Evolutionary conservation across 176 grass and related monocot genomes (phyloP).

Genomic region (Aechmea fasciata): DNA sequence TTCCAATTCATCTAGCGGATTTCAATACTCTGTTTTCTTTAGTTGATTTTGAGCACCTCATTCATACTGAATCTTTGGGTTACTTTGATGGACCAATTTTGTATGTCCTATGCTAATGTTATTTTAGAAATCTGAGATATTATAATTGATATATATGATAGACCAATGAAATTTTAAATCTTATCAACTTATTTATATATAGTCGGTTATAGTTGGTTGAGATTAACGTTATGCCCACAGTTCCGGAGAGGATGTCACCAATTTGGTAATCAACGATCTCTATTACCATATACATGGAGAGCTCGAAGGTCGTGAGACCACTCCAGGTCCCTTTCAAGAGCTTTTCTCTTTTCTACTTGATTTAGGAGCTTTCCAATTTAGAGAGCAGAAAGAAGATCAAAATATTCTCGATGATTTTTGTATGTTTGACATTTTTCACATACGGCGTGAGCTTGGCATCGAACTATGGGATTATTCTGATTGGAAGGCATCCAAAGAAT

Average conservation of each 20-base stretch:
- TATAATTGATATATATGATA: too few species aligned
- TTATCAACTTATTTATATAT: not conserved
- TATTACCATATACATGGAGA: constrained; percentile 59
- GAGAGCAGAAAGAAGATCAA: constrained; percentile 17
- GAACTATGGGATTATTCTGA: constrained; percentile 62
- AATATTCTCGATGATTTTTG: constrained; percentile 14
- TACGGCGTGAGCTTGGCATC: constrained; percentile 49
- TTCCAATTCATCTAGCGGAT: too few species aligned
- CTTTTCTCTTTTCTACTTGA: constrained; percentile 57
- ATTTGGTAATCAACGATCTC: constrained; percentile 63
- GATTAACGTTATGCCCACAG: constrained; percentile 27
- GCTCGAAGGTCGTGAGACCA: constrained; percentile 63
- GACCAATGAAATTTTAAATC: too few species aligned
- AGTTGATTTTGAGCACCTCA: too few species aligned
- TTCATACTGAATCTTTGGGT: too few species aligned
- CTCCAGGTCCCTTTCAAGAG: constrained; percentile 71
- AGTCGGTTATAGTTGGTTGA: not conserved
- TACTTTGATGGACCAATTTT: too few species aligned
- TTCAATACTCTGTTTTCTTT: too few species aligned
- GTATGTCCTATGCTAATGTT: too few species aligned
- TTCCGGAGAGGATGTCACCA: constrained; percentile 33
- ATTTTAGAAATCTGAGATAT: too few species aligned
- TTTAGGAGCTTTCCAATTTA: constrained; percentile 62
- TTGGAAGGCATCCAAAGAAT: constrained; percentile 45
- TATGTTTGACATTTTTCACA: constrained; percentile 47